Evolutionary conservation across 768 basidiomycete genomes (phyloP), one percentile per base, ranked within the genome.

Genomic region (Melanogaster broomeanus): DNA sequence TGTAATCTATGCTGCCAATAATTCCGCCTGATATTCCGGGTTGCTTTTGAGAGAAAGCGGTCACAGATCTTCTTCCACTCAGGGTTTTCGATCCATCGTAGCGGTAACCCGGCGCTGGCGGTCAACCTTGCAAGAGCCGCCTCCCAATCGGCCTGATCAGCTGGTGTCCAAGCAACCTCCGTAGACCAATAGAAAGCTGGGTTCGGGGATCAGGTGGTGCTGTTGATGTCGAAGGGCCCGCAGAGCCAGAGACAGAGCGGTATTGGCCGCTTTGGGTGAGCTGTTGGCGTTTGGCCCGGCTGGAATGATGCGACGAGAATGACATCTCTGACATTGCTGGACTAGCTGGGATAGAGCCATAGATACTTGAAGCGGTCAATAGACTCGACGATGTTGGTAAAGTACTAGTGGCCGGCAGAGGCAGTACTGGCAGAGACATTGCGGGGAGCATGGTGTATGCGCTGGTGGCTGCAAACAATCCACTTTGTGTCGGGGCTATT

Each of bases 71-170:
- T n/a, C n/a, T n/a, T n/a, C n/a, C n/a, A n/a, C n/a, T n/a, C n/a
- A n/a, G n/a, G 42, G 44, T 51, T 51, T 27, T 51, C 43, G 31
- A 51, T 24, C 38, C 50, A 51, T 40, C 30, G 6, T 33, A 51
- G 21, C 13, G 38, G 44, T 11, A 51, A 41, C 30, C 44, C 38
- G 12, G 44, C 43, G 31, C 44, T 45, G 1, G 50, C 50, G 2
- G 30, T 51, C 2, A 51, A 35, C 50, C 43, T 12, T 25, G 37
- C 50, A 34, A 51, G 50, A 11, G 25, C 50, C 0, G 6, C 24
- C 28, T 51, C 37, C 38, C 37, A 51, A n/a, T 51, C 30, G 6
- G n/a, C 21, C 12, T 51, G 44, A 31, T 51, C 44, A 3, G 38
- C 30, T 3, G 30, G 6, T 33, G 38, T 51, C 38, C 50, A 51